Evolutionary conservation across 2,329 filamentous ascomycete genomes (phyloP).

Genomic region (Fusarium subtropicale): DNA sequence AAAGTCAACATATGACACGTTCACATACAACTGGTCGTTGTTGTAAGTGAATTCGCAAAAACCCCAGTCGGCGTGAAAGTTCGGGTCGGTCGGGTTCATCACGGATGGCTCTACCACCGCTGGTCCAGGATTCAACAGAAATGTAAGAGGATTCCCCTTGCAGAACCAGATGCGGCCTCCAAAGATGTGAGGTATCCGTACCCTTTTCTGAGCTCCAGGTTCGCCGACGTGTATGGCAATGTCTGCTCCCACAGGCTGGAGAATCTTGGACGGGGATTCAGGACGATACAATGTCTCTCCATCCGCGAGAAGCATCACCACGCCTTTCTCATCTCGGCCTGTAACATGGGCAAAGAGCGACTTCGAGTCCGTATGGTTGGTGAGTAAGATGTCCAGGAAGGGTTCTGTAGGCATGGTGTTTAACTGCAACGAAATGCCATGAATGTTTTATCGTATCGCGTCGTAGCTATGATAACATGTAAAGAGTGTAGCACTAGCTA

Average conservation of each 20-base stretch:
- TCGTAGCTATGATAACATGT: not conserved
- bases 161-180: conserved; percentile 80
- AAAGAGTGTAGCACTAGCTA: not conserved
- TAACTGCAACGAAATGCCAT: conserved; percentile 3
- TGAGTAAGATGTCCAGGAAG: conserved; percentile 69
- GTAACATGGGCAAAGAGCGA: conserved; percentile 76
- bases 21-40: conserved; percentile 69
- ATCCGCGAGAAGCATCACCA: conserved; percentile 73
- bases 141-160: conserved; percentile 69
- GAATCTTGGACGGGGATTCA: conserved; percentile 63
- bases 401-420: conserved; percentile 33
- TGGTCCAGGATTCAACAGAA: conserved; percentile 77
- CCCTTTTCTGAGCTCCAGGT: conserved; percentile 67
- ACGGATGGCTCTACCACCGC: conserved; percentile 80
- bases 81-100: conserved; percentile 72
- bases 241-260: conserved; percentile 65
- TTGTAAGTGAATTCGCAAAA: conserved; percentile 80
- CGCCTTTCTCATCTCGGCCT: conserved; percentile 67
- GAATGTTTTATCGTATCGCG: not conserved
- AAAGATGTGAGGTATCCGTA: conserved; percentile 76
- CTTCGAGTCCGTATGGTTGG: conserved; percentile 72
- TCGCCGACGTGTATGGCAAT: conserved; percentile 73
- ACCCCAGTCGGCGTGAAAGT: conserved; percentile 71
- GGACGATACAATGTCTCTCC: conserved; percentile 75
- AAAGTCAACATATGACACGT: conserved; percentile 83